A percentile compares a stretch with the other conserved stretches of the same genome.
Conservation (phyloP, 2,329 filamentous ascomycete genomes). For the Byssoonygena ceratinophila region DNA sequence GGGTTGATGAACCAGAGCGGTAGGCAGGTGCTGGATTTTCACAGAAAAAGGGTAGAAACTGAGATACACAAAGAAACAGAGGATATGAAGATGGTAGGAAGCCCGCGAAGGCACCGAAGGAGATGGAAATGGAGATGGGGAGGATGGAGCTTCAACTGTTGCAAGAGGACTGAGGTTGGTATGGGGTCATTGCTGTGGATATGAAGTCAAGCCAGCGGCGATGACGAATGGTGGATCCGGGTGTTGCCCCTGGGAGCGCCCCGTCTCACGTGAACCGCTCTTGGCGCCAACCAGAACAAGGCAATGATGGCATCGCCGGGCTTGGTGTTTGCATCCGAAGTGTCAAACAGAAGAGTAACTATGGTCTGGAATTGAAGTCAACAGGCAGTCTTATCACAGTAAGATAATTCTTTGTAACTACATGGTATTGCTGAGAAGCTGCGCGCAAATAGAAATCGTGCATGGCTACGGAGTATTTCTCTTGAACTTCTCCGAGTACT, state of each 20-base stretch:
- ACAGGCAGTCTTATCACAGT: no score
- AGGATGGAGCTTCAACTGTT: slow-evolving; percentile 7
- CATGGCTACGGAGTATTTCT: no score
- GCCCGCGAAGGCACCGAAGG: slow-evolving; percentile 1
- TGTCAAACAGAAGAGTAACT: no score
- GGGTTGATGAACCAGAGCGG: not conserved
- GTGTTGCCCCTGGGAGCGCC: not conserved
- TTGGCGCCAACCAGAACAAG: not conserved
- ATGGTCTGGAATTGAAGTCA: no score
- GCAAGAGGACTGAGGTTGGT: slow-evolving; percentile 4
- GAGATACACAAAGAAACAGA: not conserved
- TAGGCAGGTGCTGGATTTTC: not conserved
- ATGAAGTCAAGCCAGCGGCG: slow-evolving; percentile 1
- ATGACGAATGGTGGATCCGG: slow-evolving; percentile 11
- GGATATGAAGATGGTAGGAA: not conserved
- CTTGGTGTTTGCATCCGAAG: not conserved
- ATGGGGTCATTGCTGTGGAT: not conserved
- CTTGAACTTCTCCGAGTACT: not conserved
- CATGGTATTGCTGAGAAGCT: no score
- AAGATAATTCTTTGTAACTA: no score
- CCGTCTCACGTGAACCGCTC: not conserved
- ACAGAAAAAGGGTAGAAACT: not conserved
- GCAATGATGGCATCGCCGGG: slow-evolving; percentile 1
- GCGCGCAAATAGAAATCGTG: not conserved
- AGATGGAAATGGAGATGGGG: slow-evolving; percentile 4